phyloP scores from a whole-genome alignment of 2,329 filamentous ascomycete genomes.

The Aureobasidium sp. region DNA sequence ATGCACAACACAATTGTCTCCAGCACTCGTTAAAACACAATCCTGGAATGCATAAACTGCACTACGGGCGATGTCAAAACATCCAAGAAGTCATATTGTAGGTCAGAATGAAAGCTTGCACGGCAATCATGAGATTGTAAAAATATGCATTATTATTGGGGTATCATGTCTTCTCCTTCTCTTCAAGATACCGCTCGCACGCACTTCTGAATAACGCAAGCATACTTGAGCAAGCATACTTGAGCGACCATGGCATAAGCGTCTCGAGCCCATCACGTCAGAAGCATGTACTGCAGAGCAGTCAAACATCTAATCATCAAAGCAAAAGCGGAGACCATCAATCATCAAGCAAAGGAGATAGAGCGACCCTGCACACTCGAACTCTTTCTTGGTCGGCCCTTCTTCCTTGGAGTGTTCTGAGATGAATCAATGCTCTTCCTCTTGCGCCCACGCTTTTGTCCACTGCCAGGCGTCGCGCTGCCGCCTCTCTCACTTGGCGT shows the following conservation, averaged over 20 bases:
- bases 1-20: too few species aligned
- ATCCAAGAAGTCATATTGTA: too few species aligned
- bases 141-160: too few species aligned
- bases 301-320: not conserved
- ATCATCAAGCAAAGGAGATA: conserved; percentile 5
- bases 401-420: conserved; percentile 4
- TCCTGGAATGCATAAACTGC: too few species aligned
- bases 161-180: not conserved
- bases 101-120: too few species aligned
- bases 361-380: conserved; percentile 9
- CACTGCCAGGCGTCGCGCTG: not conserved
- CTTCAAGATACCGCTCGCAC: not conserved
- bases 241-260: not conserved
- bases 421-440: conserved; percentile 13
- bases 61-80: too few species aligned
- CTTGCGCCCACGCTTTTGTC: conserved; percentile 14
- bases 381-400: conserved; percentile 5
- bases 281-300: not conserved
- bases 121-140: not conserved
- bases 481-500: conserved; percentile 32
- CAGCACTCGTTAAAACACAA: too few species aligned
- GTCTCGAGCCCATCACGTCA: not conserved
- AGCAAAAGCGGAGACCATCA: not conserved
- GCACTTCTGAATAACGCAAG: not conserved
- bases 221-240: not conserved